Evolutionary conservation across 1,139 yeast genomes (phyloP), one percentile per base, ranked within the genome.

Genomic region (Kodamaea fungicola): DNA sequence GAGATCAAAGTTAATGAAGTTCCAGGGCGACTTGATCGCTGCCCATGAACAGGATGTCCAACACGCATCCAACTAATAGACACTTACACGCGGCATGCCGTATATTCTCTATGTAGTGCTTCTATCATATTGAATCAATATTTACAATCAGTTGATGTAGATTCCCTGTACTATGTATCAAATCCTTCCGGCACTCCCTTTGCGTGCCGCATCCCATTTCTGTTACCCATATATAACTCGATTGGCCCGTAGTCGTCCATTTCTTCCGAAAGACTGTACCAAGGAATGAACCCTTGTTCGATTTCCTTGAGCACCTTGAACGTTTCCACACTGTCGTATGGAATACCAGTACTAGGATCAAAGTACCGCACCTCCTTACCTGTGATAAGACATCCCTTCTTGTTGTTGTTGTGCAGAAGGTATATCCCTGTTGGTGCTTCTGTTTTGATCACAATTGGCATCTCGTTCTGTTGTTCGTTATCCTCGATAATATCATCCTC

Each of bases 131-230:
- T 21, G 8, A n/a, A 10, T 10, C 12, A n/a, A 9, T 26, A 26
- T 26, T 7, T 9, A 26, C 28, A 26, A 13, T 16, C 21, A 12
- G 16, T 16, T 12, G 16, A 30, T 39, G 52, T 8, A 26, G 7
- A 26, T n/a, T n/a, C 19, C 3, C 19, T 16, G 3, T 5, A 3
- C 19, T 16, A 16, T 16, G 19, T 16, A 16, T 58, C 74, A 61
- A 88, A 88, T 3, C 95, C 95, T 37, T 81, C 83, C 0, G 97
- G 97, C 4, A 89, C 96, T 4, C 96, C 97, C 43, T 75, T 74
- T 0, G 96, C 96, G 47, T 82, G 90, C 32, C 76, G 66, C 8
- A 50, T 46, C 8, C 74, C 71, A 29, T 72, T 72, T 42, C 83
- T 68, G 10, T 76, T 66, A 24, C 79, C 80, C 30, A 83, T 74